phyloP scores from a whole-genome alignment of 495 filamentous ascomycete genomes.

The Neurospora sp. region DNA sequence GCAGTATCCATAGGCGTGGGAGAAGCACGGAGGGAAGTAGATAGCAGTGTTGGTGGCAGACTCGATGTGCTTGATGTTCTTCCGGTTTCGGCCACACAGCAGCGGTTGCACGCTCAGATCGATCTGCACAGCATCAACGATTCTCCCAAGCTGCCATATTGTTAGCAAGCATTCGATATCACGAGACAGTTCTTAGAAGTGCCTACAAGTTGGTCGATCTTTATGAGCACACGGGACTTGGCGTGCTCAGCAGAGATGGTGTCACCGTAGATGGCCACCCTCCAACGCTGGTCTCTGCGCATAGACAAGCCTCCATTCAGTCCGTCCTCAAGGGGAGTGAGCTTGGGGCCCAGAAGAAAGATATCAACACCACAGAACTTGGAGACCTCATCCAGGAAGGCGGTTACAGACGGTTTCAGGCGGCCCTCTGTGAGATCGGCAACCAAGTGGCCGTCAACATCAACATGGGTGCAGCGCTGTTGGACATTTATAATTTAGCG shows the following conservation, averaged over 20 bases:
- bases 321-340: conserved; percentile 52
- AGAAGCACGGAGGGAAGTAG: conserved; percentile 92
- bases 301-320: conserved; percentile 44
- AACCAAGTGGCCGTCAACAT: conserved; percentile 82
- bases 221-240: conserved; percentile 88
- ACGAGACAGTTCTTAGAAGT: not conserved
- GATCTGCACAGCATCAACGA: conserved; percentile 70
- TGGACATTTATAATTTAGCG: conserved; percentile 5
- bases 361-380: conserved; percentile 88
- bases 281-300: conserved; percentile 63
- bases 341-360: conserved; percentile 81
- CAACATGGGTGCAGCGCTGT: conserved; percentile 84
- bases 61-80: conserved; percentile 96
- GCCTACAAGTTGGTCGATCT: conserved; percentile 92
- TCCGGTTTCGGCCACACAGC: conserved; percentile 80
- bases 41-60: conserved; percentile 89
- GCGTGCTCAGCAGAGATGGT: conserved; percentile 92
- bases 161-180: conserved; percentile 10
- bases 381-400: conserved; percentile 74
- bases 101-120: conserved; percentile 82
- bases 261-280: conserved; percentile 90
- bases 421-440: conserved; percentile 64
- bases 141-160: conserved; percentile 60
- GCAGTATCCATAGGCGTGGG: conserved; percentile 76
- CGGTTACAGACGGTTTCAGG: conserved; percentile 53